Conservation (phyloP, 169 alveolate genomes). For the Plasmodium sp. region DNA sequence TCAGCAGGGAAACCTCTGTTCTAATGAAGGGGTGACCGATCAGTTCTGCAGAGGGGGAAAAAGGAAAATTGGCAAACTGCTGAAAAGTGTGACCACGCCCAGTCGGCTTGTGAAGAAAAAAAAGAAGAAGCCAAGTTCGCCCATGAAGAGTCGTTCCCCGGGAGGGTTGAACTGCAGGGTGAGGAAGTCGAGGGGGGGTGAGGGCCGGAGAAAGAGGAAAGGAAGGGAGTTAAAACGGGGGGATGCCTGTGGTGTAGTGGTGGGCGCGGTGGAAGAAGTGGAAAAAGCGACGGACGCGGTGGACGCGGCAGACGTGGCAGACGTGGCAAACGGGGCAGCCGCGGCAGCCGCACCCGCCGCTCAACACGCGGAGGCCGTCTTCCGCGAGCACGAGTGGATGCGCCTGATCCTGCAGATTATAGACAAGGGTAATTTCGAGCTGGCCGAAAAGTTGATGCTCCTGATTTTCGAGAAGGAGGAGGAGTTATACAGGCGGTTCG, state of each 20-base stretch:
- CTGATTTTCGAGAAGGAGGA: conserved; percentile 60
- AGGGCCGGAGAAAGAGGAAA: not conserved
- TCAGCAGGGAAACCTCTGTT: not conserved
- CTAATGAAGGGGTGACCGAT: not conserved
- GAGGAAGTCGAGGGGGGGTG: not conserved
- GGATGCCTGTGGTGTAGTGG: not conserved
- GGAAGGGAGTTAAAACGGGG: not conserved
- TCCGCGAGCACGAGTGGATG: conserved; percentile 69
- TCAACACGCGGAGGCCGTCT: not conserved
- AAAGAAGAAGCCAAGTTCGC: not conserved
- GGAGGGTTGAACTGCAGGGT: not conserved
- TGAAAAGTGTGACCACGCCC: not conserved
- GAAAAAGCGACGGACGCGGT: not conserved
- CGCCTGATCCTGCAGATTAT: conserved; percentile 33
- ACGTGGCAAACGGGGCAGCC: not conserved
- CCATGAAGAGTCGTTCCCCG: not conserved
- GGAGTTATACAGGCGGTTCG: conserved; percentile 10
- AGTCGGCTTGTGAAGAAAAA: not conserved
- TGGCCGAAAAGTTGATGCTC: conserved; percentile 58
- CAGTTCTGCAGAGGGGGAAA: not conserved
- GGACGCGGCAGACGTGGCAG: not conserved
- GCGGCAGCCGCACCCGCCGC: not conserved
- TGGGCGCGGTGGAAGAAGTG: not conserved
- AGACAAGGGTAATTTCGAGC: conserved; percentile 35
- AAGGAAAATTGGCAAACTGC: not conserved